Evolutionary conservation across 1,139 yeast genomes (phyloP).

Genomic region (Lodderomyces elongisporus): DNA sequence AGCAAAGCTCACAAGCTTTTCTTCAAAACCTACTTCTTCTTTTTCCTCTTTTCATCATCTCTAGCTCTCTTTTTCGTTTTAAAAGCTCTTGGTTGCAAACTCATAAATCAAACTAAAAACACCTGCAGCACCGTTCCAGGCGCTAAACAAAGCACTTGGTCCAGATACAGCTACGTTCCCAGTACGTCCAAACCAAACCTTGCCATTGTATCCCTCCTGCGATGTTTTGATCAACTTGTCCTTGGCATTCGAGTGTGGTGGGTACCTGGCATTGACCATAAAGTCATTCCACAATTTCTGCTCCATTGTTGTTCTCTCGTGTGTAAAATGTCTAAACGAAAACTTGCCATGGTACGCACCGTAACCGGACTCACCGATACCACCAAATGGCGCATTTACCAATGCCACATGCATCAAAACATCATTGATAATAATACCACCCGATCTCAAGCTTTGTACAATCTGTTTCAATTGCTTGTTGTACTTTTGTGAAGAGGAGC

Average conservation of each 20-base stretch:
- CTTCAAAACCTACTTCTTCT: too few species aligned
- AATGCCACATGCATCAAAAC: slow-evolving; percentile 68
- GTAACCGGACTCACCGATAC: slow-evolving; percentile 77
- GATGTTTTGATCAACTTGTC: slow-evolving; percentile 22
- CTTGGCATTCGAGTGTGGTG: slow-evolving; percentile 51
- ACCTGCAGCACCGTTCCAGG: slow-evolving; percentile 32
- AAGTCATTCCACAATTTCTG: slow-evolving; percentile 68
- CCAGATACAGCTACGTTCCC: slow-evolving; percentile 34
- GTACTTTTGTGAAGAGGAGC: slow-evolving; percentile 26
- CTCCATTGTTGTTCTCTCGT: slow-evolving; percentile 63
- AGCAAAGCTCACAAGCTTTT: too few species aligned
- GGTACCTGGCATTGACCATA: slow-evolving; percentile 57
- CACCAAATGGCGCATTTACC: slow-evolving; percentile 83
- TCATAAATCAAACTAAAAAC: slow-evolving; percentile 19
- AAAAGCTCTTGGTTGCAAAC: slow-evolving; percentile 7
- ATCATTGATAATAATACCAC: slow-evolving; percentile 71
- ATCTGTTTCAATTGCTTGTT: slow-evolving; percentile 50
- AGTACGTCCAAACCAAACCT: slow-evolving; percentile 33
- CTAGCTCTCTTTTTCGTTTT: neutral
- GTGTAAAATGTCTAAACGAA: slow-evolving; percentile 73
- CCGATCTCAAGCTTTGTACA: slow-evolving; percentile 58
- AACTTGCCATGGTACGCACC: slow-evolving; percentile 77
- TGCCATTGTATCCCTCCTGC: slow-evolving; percentile 24
- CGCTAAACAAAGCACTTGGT: slow-evolving; percentile 29
- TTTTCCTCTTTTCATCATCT: too few species aligned